A percentile compares a stretch with the other conserved stretches of the same genome.
These are phyloP conservation scores for Eucalyptus shirleyi DNA, from an alignment of 345 rosid genomes.

Conservation along the genomic window DNA sequence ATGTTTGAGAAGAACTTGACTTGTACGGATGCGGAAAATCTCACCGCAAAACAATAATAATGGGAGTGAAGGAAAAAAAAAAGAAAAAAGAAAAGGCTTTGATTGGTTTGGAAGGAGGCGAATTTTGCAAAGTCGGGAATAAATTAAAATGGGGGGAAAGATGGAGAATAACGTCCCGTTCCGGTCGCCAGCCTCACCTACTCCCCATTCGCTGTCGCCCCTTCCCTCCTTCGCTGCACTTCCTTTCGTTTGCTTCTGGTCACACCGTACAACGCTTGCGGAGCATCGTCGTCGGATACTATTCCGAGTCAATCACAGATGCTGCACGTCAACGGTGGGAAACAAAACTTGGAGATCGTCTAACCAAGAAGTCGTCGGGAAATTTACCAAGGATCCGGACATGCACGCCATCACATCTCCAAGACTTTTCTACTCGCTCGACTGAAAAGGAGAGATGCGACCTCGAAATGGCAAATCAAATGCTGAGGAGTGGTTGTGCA, in stretches of 20 bases:
- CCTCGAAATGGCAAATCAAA: not conserved
- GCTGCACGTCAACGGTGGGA: not conserved
- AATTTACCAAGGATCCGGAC: not conserved
- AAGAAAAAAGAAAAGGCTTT: not conserved
- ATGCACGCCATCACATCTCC: not conserved
- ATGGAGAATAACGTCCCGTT: not conserved
- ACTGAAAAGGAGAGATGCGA: not conserved
- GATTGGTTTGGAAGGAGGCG: not conserved
- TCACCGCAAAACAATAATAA: not conserved
- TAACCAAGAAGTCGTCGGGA: not conserved
- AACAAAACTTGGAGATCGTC: not conserved
- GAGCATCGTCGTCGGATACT: not conserved
- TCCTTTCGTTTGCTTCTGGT: not conserved
- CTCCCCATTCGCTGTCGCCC: not conserved
- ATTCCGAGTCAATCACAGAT: not conserved
- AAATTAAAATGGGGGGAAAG: not conserved
- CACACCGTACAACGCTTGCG: not conserved
- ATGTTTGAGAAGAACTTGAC: not conserved
- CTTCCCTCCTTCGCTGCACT: not conserved
- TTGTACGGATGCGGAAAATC: not conserved
- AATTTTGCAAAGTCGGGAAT: not conserved
- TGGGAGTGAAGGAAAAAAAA: not conserved
- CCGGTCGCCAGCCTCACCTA: not conserved
- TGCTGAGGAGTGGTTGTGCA: not conserved
- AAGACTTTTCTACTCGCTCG: not conserved